Conservation (phyloP, 139 green algal genomes). For the Closterium sp. region DNA sequence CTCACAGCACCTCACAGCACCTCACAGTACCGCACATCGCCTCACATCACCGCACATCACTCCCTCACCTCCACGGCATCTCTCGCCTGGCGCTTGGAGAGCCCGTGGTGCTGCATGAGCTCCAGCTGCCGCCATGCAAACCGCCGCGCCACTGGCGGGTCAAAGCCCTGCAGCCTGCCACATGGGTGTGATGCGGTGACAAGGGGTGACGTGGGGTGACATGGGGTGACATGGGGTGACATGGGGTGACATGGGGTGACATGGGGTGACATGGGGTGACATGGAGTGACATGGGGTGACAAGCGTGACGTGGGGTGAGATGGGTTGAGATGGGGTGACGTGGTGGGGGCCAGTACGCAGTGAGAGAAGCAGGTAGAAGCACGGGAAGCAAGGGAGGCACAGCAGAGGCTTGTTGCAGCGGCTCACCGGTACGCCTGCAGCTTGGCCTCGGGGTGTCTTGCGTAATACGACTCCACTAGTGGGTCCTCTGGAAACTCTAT, state of each 20-base stretch:
- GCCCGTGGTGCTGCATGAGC: slow-evolving; percentile 16
- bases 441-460: not conserved
- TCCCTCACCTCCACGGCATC: too few relatives aligned
- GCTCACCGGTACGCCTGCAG: not conserved
- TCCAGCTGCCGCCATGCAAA: slow-evolving; percentile 44
- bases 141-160: slow-evolving; percentile 25
- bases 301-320: too few relatives aligned
- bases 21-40: too few relatives aligned
- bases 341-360: not conserved
- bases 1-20: too few relatives aligned
- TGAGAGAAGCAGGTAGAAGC: not conserved
- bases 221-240: not conserved
- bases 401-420: too few relatives aligned
- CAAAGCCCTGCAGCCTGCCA: slow-evolving; percentile 35
- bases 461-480: not conserved
- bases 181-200: too few relatives aligned
- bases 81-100: not conserved
- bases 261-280: too few relatives aligned
- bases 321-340: too few relatives aligned
- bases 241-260: too few relatives aligned
- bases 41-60: too few relatives aligned
- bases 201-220: not conserved
- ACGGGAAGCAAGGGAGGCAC: too few relatives aligned
- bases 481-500: not conserved
- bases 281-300: too few relatives aligned